Evolutionary conservation across 768 basidiomycete genomes (phyloP).

Genomic region (Lenzites betulinus): DNA sequence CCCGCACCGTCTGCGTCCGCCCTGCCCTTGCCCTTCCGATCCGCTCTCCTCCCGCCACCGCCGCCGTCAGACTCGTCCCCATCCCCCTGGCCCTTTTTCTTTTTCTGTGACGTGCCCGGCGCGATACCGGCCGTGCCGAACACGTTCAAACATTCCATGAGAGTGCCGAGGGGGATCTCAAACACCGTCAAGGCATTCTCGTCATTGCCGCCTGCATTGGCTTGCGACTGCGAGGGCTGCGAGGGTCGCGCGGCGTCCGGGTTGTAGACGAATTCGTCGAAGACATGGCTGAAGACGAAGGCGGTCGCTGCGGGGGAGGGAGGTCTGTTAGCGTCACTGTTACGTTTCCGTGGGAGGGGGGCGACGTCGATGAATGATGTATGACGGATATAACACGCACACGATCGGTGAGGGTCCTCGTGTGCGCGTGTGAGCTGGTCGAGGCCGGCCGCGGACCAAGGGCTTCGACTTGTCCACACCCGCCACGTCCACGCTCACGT

Average conservation of each 20-base stretch:
- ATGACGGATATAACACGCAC: not conserved
- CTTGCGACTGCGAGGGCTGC: slow-evolving; percentile 10
- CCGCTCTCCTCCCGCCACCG: slow-evolving; percentile 34
- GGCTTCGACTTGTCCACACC: too few relatives aligned
- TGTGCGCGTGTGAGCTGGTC: too few relatives aligned
- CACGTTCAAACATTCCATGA: slow-evolving; percentile 91
- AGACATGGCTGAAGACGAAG: slow-evolving; percentile 75
- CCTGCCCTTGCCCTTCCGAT: slow-evolving; percentile 31
- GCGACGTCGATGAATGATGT: not conserved
- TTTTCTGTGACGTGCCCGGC: slow-evolving; percentile 37
- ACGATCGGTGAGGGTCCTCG: not conserved
- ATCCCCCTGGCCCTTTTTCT: slow-evolving; percentile 54
- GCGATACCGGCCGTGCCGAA: slow-evolving; percentile 72
- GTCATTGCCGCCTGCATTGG: slow-evolving; percentile 19
- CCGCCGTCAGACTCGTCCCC: slow-evolving; percentile 44
- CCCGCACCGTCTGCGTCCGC: slow-evolving; percentile 36
- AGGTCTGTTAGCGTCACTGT: not conserved
- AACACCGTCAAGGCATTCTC: slow-evolving; percentile 47
- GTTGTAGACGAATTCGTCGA: slow-evolving; percentile 76
- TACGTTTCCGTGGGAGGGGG: not conserved
- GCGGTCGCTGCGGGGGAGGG: slow-evolving; percentile 63
- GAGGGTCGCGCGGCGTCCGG: slow-evolving; percentile 37
- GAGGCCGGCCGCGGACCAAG: not conserved
- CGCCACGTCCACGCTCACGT: not conserved
- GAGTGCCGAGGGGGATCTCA: slow-evolving; percentile 79